Base-by-base conservation (phyloP, 352 stramenopile species). In the Globisporangium alternatum region DNA sequence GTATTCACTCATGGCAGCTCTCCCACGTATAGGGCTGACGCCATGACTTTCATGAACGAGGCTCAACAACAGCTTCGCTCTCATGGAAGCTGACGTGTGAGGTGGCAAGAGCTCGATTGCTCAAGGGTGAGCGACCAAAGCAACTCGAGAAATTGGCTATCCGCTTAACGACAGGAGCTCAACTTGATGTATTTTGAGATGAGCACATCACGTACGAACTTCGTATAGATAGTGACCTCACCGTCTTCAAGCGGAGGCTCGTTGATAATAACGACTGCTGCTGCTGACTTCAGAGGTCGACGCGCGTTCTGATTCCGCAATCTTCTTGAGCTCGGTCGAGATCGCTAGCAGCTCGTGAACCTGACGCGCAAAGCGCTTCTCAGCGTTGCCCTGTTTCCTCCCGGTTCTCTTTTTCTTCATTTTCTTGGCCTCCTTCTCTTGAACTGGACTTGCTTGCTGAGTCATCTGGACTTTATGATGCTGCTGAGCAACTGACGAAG, bases 271-370 rank as follows among this genome's bases (percentile, higher is more conserved):
- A 39, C 33, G 33, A 39, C 33, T 9, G 35, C 2, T 43, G 35
- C 8, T 15, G 2, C 12, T 9, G 35, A 54, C 47, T n/a, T 7
- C 30, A 4, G 47, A 33, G 3, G 47, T 13, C 10, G 47, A 54
- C 6, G 4, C 47, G 25, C 48, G 48, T 19, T 55, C 48, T 6
- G 25, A 55, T 10, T 55, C 48, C 13, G 48, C 56, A 56, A 15
- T 56, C 35, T 28, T 21, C n/a, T 60, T 51, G n/a, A 65, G 21
- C 9, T 35, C 49, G 1, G 25, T 43, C 44, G 60, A 60, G 41
- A 65, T 57, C 22, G 49, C 39, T 4, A 65, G 15, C 5, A 65
- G 49, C 9, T 65, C 60, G 21, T 52, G 37, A 17, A 65, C 60
- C 17, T 60, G 60, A 15, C 13, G 48, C n/a, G 33, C 37, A 21